Conservation (phyloP, 2,329 filamentous ascomycete species). For the Clarireedia homoeocarpa region DNA sequence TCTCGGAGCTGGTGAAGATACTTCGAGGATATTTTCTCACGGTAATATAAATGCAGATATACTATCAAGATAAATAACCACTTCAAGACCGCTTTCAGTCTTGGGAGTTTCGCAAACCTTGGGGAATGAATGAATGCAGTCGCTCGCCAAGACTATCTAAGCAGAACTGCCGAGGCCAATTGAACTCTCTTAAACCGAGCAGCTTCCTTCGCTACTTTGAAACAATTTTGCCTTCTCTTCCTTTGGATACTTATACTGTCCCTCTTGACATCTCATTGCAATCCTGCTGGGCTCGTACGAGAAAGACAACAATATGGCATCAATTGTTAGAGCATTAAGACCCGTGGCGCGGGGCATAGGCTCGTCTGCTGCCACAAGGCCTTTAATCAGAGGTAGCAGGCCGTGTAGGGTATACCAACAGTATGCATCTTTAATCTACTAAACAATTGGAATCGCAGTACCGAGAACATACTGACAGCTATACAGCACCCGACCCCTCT, state of each 20-base stretch:
- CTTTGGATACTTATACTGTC: background rate
- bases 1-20: too few species aligned
- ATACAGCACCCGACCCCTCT: conserved; percentile 45
- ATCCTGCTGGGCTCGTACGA: too few species aligned
- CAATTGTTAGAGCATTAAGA: conserved; percentile 38
- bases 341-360: conserved; percentile 35
- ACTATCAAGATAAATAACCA: too few species aligned
- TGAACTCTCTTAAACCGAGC: conserved; percentile 4
- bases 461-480: conserved; percentile 1
- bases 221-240: background rate
- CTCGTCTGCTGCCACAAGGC: conserved; percentile 27
- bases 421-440: conserved; percentile 24
- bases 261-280: too few species aligned
- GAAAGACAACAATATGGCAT: conserved; percentile 34
- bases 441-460: background rate
- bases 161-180: conserved; percentile 4
- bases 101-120: background rate
- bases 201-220: background rate
- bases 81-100: background rate
- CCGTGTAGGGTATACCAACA: conserved; percentile 33
- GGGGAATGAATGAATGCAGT: background rate
- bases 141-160: background rate
- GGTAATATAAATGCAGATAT: background rate
- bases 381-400: conserved; percentile 32
- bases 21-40: too few species aligned